Base-by-base conservation (phyloP, 1,284 basidiomycete species). In the Microbotryum lychnidis-dioicae region DNA sequence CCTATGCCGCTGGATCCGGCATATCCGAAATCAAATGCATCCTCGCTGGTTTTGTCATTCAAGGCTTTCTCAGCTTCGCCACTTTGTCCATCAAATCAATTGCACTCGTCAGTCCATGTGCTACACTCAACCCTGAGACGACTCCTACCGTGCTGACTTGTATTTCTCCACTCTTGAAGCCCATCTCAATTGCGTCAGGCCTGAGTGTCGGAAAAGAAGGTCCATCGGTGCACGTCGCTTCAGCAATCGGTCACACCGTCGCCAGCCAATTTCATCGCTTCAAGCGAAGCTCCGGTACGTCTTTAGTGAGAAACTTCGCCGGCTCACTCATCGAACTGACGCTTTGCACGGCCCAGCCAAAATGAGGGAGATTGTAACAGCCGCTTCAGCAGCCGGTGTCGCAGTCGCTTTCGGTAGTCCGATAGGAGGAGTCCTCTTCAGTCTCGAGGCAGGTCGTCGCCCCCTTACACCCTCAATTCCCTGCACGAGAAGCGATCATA, bases 1-100 rank as follows among this genome's bases (percentile, higher is more conserved):
- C 87, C 57, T 96, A 96, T 75, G 92, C 96, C 10, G 96, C 96
- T 9, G 94, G 96, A 6, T 97, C 92, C 64, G 96, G 96, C 58
- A 98, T 99, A 62, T 91, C 92, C 27, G 96, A 99, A 77, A 97
- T 99, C 78, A 99, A 98, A 74, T 97, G 93, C 75, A 97, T 98
- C 70, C 79, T 99, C 23, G 90, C 90, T 6, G 96, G 96, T 1
- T 98, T 99, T 76, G 82, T 92, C 71, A 97, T 98, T 86, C 86
- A 94, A 75, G 91, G 91, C 0, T 99, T 89, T 74, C 81, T 98
- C 46, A 87, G 91, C 14, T 84, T 88, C 63, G 84, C 86, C 75
- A 98, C 94, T 0, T 85, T 97, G 67, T 79, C 85, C 63, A 87
- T 97, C 75, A 97, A 97, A 79, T 90, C 87, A 71, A 77, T 97